These are phyloP conservation scores for Pichia kluyveri DNA, from an alignment of 805 yeast genomes.

Conservation along the genomic window DNA sequence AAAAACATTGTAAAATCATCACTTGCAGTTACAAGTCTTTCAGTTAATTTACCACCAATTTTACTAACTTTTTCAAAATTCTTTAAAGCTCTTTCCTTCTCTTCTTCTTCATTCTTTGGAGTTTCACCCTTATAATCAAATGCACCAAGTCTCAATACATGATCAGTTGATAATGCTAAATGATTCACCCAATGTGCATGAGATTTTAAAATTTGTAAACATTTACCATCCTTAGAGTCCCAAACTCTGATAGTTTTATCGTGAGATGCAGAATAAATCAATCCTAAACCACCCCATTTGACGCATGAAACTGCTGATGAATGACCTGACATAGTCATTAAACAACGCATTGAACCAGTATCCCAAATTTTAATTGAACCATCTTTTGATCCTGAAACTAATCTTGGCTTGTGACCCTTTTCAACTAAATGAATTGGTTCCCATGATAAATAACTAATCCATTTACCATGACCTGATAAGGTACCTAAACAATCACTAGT, in stretches of 20 bases:
- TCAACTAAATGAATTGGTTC: slow-evolving; percentile 81
- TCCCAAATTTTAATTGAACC: slow-evolving; percentile 90
- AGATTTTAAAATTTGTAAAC: slow-evolving; percentile 69
- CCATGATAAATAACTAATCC: slow-evolving; percentile 88
- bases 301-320: slow-evolving; percentile 85
- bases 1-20: slow-evolving; percentile 97
- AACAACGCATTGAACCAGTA: slow-evolving; percentile 54
- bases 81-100: slow-evolving; percentile 43
- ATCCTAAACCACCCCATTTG: slow-evolving; percentile 91
- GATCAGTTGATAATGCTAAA: slow-evolving; percentile 83
- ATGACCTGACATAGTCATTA: slow-evolving; percentile 77
- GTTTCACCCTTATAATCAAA: slow-evolving; percentile 60
- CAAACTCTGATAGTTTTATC: slow-evolving; percentile 91
- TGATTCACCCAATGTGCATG: slow-evolving; percentile 99
- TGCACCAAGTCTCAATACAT: slow-evolving; percentile 78
- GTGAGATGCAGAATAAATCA: slow-evolving; percentile 86
- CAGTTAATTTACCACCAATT: slow-evolving; percentile 46
- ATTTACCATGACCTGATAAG: slow-evolving; percentile 73
- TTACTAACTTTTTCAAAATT: slow-evolving; percentile 57
- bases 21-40: slow-evolving; percentile 86
- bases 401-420: slow-evolving; percentile 55
- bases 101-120: slow-evolving; percentile 37
- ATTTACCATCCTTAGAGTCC: slow-evolving; percentile 73
- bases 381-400: slow-evolving; percentile 87
- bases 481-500: slow-evolving; percentile 64